Percentiles rank a stretch among this genome's conserved stretches.
phyloP scores from a whole-genome alignment of 1,284 basidiomycete genomes.

The Fomitiporia mediterranea region DNA sequence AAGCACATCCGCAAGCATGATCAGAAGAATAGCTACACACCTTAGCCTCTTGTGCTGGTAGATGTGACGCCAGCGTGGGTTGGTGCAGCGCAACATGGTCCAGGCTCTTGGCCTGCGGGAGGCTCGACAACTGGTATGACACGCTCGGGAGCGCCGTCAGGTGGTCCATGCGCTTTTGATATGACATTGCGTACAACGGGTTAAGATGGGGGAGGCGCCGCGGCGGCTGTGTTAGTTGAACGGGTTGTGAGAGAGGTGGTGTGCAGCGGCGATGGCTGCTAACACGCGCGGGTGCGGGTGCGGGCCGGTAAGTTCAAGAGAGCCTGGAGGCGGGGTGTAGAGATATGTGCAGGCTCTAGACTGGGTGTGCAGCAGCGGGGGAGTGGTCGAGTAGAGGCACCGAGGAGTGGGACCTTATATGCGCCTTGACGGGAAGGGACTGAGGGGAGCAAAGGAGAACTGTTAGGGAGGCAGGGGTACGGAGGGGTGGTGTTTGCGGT shows the following conservation, averaged over 20 bases:
- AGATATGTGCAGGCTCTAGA: too few relatives aligned
- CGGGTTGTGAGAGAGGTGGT: not conserved
- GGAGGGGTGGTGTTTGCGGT: too few relatives aligned
- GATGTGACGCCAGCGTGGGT: constrained; percentile 57
- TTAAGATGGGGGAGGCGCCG: not conserved
- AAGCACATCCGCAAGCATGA: not conserved
- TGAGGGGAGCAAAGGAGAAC: constrained; percentile 4
- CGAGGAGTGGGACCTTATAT: too few relatives aligned
- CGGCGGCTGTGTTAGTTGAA: not conserved
- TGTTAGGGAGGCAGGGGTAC: not conserved
- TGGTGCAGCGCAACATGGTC: constrained; percentile 60
- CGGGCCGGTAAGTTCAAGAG: too few relatives aligned
- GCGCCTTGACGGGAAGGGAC: not conserved
- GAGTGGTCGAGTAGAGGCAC: not conserved
- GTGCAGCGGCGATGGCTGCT: not conserved
- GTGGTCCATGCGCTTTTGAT: constrained; percentile 37
- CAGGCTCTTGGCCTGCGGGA: constrained; percentile 66
- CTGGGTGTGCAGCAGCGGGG: not conserved
- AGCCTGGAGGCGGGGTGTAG: too few relatives aligned
- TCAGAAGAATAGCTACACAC: constrained; percentile 32
- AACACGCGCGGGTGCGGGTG: not conserved
- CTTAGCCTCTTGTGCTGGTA: constrained; percentile 70
- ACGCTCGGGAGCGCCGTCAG: constrained; percentile 67
- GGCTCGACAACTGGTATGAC: constrained; percentile 56
- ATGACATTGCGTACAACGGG: constrained; percentile 23